Evolutionary conservation across 805 yeast species (phyloP).

Genomic region (Kazachstania martiniae): DNA sequence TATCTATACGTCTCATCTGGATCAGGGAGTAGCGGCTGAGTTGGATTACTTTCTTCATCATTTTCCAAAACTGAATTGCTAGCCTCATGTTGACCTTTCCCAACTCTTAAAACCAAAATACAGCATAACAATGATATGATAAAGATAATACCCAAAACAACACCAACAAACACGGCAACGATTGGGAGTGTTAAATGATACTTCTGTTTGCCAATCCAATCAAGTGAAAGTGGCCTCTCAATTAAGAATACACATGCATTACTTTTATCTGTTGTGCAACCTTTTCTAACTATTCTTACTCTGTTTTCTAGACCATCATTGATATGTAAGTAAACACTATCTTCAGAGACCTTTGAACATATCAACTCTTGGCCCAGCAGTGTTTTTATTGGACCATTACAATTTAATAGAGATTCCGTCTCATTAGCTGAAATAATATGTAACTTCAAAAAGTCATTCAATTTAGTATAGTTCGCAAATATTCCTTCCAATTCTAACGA

Average conservation of each 20-base stretch:
- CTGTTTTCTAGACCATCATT: slow-evolving; percentile 43
- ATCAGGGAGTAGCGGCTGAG: neutral
- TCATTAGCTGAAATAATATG: slow-evolving; percentile 61
- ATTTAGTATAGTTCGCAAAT: slow-evolving; percentile 31
- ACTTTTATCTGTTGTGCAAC: slow-evolving; percentile 38
- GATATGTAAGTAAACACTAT: slow-evolving; percentile 31
- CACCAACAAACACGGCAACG: slow-evolving; percentile 57
- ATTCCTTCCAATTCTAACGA: slow-evolving; percentile 45
- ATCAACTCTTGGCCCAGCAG: slow-evolving; percentile 34
- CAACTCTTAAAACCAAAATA: slow-evolving; percentile 4
- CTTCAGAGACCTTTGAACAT: slow-evolving; percentile 32
- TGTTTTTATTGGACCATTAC: slow-evolving; percentile 37
- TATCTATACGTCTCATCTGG: neutral
- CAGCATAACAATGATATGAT: slow-evolving; percentile 10
- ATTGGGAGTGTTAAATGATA: slow-evolving; percentile 55
- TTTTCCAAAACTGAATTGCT: neutral
- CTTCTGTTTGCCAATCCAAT: slow-evolving; percentile 46
- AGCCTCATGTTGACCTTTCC: neutral
- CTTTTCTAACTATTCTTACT: slow-evolving; percentile 48
- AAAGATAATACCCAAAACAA: slow-evolving; percentile 45
- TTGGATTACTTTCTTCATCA: neutral
- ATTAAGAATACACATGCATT: slow-evolving; percentile 48
- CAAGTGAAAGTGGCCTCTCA: slow-evolving; percentile 55
- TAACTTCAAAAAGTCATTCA: slow-evolving; percentile 47
- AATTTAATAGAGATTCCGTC: slow-evolving; percentile 34